A percentile compares a stretch with the other conserved stretches of the same genome.
Conservation (phyloP, 768 basidiomycete species). For the Mrakia gelida region DNA sequence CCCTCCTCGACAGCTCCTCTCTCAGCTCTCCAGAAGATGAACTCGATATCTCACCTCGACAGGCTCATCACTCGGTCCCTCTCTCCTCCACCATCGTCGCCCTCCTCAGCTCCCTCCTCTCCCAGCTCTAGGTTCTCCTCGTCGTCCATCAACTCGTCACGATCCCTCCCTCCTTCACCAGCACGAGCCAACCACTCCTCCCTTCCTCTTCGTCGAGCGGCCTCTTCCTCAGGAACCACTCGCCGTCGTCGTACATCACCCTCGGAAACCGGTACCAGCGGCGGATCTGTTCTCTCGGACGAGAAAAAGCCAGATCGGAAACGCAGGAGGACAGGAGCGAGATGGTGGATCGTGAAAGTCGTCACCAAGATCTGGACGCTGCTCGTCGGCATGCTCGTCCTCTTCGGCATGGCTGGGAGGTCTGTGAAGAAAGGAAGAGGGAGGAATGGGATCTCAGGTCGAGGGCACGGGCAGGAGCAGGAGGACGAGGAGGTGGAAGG, state of each 20-base stretch:
- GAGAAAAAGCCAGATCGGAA: background rate
- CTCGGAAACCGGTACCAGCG: background rate
- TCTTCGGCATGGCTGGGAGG: background rate
- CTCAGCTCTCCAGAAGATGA: background rate
- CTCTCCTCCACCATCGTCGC: background rate
- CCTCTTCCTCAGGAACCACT: background rate
- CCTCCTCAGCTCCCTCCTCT: background rate
- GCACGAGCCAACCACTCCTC: background rate
- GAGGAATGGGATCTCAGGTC: background rate
- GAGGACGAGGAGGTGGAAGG: background rate
- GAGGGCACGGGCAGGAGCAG: background rate
- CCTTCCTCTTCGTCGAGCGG: background rate
- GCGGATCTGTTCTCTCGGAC: background rate
- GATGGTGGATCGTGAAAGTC: slow-evolving; percentile 2
- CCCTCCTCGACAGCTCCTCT: background rate
- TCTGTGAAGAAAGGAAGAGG: background rate
- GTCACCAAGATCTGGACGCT: background rate
- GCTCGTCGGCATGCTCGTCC: background rate
- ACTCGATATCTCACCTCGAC: slow-evolving; percentile 12
- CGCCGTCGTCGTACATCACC: background rate
- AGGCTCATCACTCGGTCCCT: slow-evolving; percentile 8
- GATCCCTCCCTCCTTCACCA: slow-evolving; percentile 7
- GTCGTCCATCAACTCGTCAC: background rate
- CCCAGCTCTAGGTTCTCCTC: background rate
- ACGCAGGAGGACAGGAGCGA: background rate